Evolutionary conservation across 164 flowering plant species (phyloP).

Genomic region (Umbilicus rupestris): DNA sequence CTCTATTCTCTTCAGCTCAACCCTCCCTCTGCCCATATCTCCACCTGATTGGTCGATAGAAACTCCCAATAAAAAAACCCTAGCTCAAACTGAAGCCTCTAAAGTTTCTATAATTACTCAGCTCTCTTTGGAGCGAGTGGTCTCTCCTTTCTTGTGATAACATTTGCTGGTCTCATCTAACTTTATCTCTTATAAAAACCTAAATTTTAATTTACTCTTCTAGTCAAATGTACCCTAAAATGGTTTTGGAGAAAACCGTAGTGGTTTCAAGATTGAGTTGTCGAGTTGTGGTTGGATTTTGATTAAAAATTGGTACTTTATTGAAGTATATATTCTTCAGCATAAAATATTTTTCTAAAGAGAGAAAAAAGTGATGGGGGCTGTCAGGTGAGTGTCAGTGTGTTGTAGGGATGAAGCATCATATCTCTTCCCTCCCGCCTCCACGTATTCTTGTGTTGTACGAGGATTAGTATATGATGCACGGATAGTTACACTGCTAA

Average conservation of each 20-base stretch:
- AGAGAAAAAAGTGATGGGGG: too few relatives aligned
- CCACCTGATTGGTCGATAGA: not conserved
- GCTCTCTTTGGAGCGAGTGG: conserved; percentile 1
- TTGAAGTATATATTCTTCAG: too few relatives aligned
- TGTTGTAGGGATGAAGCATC: too few relatives aligned
- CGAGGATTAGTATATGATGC: too few relatives aligned
- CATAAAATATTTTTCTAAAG: too few relatives aligned
- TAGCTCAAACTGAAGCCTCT: not conserved
- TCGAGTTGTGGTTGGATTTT: not conserved
- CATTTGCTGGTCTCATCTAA: not conserved
- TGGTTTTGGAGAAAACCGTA: not conserved
- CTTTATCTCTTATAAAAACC: not conserved
- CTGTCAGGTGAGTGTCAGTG: too few relatives aligned
- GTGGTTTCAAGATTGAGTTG: not conserved
- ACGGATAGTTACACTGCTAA: too few relatives aligned
- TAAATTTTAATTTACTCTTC: too few relatives aligned
- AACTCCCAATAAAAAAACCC: not conserved
- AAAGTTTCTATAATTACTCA: not conserved
- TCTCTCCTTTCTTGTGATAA: conserved; percentile 5
- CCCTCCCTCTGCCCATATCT: conserved; percentile 4
- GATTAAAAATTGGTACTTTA: not conserved
- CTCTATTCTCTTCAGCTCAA: conserved; percentile 7
- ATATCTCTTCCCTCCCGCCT: too few relatives aligned
- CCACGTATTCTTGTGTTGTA: too few relatives aligned
- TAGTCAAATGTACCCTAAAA: not conserved